phyloP scores from a whole-genome alignment of 805 yeast species.

The Metschnikowia bowlesiae region DNA sequence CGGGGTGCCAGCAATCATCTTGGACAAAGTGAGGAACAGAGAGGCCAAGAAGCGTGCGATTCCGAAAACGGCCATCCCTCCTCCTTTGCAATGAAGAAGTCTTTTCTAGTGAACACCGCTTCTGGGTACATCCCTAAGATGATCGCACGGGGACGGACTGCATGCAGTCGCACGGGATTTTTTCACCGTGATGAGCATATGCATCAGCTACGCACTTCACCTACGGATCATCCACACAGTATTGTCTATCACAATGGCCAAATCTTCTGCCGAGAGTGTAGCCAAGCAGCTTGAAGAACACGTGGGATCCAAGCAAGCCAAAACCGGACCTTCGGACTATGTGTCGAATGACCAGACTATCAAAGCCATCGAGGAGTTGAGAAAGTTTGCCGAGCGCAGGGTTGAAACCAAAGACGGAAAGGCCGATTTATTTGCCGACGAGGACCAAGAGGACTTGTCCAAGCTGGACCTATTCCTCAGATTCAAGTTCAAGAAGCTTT shows the following conservation, averaged over 20 bases:
- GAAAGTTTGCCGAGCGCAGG: constrained; percentile 48
- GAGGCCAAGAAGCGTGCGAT: constrained; percentile 11
- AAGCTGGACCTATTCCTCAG: constrained; percentile 57
- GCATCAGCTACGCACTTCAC: background rate
- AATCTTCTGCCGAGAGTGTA: background rate
- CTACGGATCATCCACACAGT: background rate
- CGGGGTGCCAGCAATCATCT: constrained; percentile 39
- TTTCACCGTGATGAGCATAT: constrained; percentile 17
- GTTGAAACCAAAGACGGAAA: constrained; percentile 27
- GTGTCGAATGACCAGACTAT: constrained; percentile 13
- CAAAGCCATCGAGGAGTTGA: constrained; percentile 63
- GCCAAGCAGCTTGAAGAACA: background rate
- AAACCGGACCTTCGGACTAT: constrained; percentile 9
- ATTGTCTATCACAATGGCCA: background rate
- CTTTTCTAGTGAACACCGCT: background rate
- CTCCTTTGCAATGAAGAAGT: constrained; percentile 11
- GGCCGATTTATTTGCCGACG: constrained; percentile 47
- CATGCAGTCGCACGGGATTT: constrained; percentile 9
- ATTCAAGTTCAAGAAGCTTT: constrained; percentile 61
- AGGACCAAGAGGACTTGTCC: constrained; percentile 40
- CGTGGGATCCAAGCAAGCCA: constrained; percentile 2
- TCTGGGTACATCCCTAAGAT: background rate
- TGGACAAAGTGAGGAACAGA: constrained; percentile 28
- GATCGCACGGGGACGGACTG: background rate
- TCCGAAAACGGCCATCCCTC: constrained; percentile 36